These are phyloP conservation scores for Paecilomyces sp. DNA, from an alignment of 2,329 filamentous ascomycete species.

Conservation along the genomic window DNA sequence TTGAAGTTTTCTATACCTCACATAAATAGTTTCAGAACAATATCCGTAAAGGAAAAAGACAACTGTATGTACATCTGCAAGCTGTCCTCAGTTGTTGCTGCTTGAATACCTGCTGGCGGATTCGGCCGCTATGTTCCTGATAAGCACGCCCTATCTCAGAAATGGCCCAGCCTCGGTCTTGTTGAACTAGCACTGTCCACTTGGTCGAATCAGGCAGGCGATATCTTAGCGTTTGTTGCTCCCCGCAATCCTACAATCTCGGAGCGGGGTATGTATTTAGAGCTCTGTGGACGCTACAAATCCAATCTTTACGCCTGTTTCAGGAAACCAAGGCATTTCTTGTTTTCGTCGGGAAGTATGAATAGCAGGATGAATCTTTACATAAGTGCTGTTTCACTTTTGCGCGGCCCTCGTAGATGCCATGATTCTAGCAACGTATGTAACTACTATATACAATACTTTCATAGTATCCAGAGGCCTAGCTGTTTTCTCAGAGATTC, in stretches of 20 bases:
- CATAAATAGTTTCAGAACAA: neutral
- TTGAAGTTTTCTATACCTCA: neutral
- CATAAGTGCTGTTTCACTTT: too few species aligned
- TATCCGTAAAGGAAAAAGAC: neutral
- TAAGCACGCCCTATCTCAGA: neutral
- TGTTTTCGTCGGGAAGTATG: too few species aligned
- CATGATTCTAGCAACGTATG: too few species aligned
- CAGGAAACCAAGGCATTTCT: too few species aligned
- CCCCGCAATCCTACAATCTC: neutral
- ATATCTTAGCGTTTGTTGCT: neutral
- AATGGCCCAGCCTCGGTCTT: neutral
- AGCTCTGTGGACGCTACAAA: too few species aligned
- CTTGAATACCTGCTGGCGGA: too few species aligned
- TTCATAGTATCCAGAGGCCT: too few species aligned
- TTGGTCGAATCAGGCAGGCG: neutral
- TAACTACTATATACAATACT: too few species aligned
- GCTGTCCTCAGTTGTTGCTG: neutral
- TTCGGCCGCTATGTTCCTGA: neutral
- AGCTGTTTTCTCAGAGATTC: constrained; percentile 2
- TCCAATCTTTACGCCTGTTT: too few species aligned
- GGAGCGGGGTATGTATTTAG: too few species aligned
- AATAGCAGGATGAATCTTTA: too few species aligned
- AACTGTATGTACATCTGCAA: neutral
- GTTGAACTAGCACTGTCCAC: neutral
- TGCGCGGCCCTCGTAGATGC: too few species aligned